Evolutionary conservation across 495 filamentous ascomycete genomes (phyloP).

Genomic region (Aspergillus coremiiformis): DNA sequence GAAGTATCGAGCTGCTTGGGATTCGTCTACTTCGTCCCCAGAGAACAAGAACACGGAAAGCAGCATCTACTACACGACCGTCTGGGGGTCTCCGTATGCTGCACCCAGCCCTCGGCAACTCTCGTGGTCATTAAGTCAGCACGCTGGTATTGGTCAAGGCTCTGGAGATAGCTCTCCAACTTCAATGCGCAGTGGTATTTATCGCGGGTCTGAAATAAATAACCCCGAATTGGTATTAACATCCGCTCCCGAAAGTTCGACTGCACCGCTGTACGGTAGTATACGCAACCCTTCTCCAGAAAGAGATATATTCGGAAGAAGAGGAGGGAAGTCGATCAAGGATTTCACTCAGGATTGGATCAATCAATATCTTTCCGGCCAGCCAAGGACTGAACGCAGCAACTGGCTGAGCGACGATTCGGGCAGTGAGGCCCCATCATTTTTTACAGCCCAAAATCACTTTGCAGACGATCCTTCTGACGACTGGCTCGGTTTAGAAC

Average conservation of each 20-base stretch:
- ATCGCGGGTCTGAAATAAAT: constrained; percentile 42
- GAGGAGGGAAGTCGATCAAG: constrained; percentile 38
- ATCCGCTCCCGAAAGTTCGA: constrained; percentile 21
- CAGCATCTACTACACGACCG: constrained; percentile 55
- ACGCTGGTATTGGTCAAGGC: constrained; percentile 27
- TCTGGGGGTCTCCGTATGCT: constrained; percentile 70
- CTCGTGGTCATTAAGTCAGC: constrained; percentile 39
- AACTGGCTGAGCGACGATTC: constrained; percentile 74
- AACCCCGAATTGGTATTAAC: constrained; percentile 46
- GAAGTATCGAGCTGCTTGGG: constrained; percentile 25
- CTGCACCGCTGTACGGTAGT: constrained; percentile 13
- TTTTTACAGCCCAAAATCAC: constrained; percentile 37
- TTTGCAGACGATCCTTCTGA: constrained; percentile 38
- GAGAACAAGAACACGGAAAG: constrained; percentile 37
- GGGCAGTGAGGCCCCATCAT: constrained; percentile 44
- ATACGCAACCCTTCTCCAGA: constrained; percentile 16
- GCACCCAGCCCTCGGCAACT: constrained; percentile 44
- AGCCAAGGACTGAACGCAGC: constrained; percentile 52
- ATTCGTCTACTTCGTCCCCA: constrained; percentile 38
- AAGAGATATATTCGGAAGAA: constrained; percentile 23
- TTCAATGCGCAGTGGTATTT: constrained; percentile 18
- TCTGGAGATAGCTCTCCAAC: constrained; percentile 34
- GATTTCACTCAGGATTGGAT: constrained; percentile 76
- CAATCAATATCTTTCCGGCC: constrained; percentile 59
- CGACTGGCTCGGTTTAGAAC: constrained; percentile 42